Evolutionary conservation across 2,329 filamentous ascomycete genomes (phyloP), one percentile per base, ranked within the genome.

Genomic region (Aspergillus viridinutans): DNA sequence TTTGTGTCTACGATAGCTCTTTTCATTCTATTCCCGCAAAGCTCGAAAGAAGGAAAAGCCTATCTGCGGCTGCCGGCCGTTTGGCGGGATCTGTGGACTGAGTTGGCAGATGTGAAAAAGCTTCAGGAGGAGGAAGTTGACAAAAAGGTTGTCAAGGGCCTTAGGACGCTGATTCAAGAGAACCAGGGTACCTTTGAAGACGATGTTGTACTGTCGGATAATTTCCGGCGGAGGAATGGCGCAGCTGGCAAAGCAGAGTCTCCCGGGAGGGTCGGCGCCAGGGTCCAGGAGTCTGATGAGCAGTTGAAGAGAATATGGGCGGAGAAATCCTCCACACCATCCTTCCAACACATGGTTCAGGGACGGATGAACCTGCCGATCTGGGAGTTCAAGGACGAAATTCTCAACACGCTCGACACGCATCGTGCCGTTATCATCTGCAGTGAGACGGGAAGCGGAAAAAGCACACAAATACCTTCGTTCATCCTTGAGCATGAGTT

Each of bases 391-490:
- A 88, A 87, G 63, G 79, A 90, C 12, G 83, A 90, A 51, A 91
- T 97, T 7, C 77, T 97, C 12, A 80, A 85, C 26, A 84, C 90
- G 1, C 87, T 99, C 29, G 87, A 90, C 49, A 80, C 83, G 23
- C 84, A 96, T 62, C 92, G 94, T 67, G 89, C 96, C 9, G 87
- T 94, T 9, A 97, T 99, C 58, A 85, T 99, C 29, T 97, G 93
- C 70, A 94, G 94, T 70, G 94, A 99, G 76, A 99, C 94, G 2
- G 94, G 94, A 64, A 97, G 87, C 71, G 94, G 94, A 62, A 99
- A 99, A 79, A 97, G 92, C 73, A 99, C 94, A 0, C 94, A 99
- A 68, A 89, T 97, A n/a, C 94, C 94, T 4, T 88, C 92, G 0
- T 97, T 95, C 69, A 84, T 99, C 54, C 80, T 99, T 7, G 94